Percentiles rank a stretch among this genome's conserved stretches.
phyloP scores from a whole-genome alignment of 768 basidiomycete species.

The Pleurotus salmoneostramineus region DNA sequence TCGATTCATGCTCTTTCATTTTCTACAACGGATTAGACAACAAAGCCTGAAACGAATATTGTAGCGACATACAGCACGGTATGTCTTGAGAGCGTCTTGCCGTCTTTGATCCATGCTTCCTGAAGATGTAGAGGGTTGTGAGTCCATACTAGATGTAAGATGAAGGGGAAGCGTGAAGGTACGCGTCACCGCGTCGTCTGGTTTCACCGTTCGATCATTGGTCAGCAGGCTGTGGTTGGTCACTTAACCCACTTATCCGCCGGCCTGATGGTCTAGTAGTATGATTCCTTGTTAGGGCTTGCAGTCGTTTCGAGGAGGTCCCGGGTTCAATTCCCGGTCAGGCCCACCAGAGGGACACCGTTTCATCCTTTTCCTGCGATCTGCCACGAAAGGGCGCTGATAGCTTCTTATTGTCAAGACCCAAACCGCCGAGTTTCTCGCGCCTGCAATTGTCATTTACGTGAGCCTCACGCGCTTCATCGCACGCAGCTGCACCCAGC shows the following conservation, averaged over 20 bases:
- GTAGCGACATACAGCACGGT: conserved; percentile 58
- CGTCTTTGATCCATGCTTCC: conserved; percentile 66
- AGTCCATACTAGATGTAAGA: conserved; percentile 28
- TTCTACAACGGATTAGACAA: conserved; percentile 51
- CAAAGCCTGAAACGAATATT: background rate
- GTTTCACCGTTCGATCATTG: background rate
- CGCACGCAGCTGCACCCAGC: background rate
- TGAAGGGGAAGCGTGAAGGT: background rate
- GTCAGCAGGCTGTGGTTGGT: background rate
- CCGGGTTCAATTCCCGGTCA: conserved; percentile 81
- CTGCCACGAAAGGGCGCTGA: background rate
- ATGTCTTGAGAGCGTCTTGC: conserved; percentile 69
- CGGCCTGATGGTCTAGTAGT: conserved; percentile 62
- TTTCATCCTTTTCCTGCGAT: background rate
- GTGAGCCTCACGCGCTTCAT: background rate
- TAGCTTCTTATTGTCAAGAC: background rate
- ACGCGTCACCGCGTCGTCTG: conserved; percentile 1
- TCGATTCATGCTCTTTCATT: conserved; percentile 87
- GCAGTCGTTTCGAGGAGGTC: conserved; percentile 62
- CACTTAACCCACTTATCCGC: background rate
- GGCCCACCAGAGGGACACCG: background rate
- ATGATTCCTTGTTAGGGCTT: conserved; percentile 61
- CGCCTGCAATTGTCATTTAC: background rate
- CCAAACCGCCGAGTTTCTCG: background rate
- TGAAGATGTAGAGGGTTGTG: conserved; percentile 52